These are phyloP conservation scores for Pisolithus albus DNA, from an alignment of 768 basidiomycete genomes.

Conservation along the genomic window DNA sequence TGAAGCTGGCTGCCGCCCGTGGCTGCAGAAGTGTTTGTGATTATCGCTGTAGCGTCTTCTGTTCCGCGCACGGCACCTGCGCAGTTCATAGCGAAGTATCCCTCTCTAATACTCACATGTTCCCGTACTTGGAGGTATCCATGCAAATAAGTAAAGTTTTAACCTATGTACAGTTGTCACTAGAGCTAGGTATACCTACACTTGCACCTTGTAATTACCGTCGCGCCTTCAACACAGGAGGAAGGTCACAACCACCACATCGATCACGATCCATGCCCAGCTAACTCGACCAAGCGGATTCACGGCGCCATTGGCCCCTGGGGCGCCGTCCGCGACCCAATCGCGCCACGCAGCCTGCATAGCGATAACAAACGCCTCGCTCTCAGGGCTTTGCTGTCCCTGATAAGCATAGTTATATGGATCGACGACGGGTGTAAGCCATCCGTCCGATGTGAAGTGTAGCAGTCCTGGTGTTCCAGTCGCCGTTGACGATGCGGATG, in stretches of 20 bases:
- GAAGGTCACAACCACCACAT: background rate
- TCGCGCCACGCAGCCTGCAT: constrained; percentile 72
- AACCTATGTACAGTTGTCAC: too few species aligned
- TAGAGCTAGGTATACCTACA: too few species aligned
- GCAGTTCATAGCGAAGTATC: too few species aligned
- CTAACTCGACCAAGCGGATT: too few species aligned
- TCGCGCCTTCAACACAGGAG: background rate
- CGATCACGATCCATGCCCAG: background rate
- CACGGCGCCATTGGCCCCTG: constrained; percentile 40
- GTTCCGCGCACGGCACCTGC: too few species aligned
- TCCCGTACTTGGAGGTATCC: too few species aligned
- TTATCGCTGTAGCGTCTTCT: too few species aligned
- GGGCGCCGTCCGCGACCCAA: constrained; percentile 54
- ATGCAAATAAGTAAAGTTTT: too few species aligned
- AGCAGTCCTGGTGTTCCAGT: constrained; percentile 16
- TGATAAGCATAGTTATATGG: constrained; percentile 46
- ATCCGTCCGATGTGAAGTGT: constrained; percentile 55
- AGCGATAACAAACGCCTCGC: constrained; percentile 70
- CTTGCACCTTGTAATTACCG: background rate
- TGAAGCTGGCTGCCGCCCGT: too few species aligned
- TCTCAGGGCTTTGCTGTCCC: constrained; percentile 62
- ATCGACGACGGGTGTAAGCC: constrained; percentile 71
- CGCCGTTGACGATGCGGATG: constrained; percentile 6
- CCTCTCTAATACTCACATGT: too few species aligned
- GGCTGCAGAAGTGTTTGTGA: too few species aligned